Conservation (phyloP, 768 basidiomycete species). For the Boletus fagicola region DNA sequence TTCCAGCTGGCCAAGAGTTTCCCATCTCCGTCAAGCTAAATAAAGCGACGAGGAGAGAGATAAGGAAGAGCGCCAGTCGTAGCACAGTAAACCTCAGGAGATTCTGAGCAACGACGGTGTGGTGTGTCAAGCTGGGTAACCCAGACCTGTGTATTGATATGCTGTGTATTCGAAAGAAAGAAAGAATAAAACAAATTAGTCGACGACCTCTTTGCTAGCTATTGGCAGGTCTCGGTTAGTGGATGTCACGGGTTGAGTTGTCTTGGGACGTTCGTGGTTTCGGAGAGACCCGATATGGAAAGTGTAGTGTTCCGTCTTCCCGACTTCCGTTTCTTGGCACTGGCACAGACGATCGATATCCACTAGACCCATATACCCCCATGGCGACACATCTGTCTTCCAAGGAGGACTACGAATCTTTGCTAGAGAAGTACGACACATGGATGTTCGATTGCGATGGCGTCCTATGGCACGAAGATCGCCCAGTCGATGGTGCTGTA, state of each 20-base stretch:
- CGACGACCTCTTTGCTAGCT: background rate
- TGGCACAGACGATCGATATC: constrained; percentile 7
- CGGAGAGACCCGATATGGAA: constrained; percentile 24
- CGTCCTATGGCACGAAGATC: constrained; percentile 87
- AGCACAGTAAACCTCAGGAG: background rate
- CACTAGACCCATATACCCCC: constrained; percentile 13
- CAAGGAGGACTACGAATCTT: constrained; percentile 43
- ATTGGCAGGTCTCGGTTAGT: background rate
- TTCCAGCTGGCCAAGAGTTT: background rate
- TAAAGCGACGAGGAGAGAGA: constrained; percentile 1
- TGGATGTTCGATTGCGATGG: constrained; percentile 98
- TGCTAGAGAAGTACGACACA: constrained; percentile 76
- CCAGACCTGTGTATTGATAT: background rate
- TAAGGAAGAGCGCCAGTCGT: background rate
- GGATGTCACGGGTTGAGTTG: too few species aligned
- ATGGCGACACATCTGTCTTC: constrained; percentile 33
- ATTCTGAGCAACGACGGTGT: background rate
- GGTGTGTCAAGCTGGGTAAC: background rate
- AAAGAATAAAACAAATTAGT: background rate
- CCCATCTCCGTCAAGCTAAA: background rate
- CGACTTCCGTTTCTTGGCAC: constrained; percentile 1
- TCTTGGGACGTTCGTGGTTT: background rate
- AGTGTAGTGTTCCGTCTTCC: constrained; percentile 16
- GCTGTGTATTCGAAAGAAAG: background rate
- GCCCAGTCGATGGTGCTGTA: constrained; percentile 71